These are phyloP conservation scores for Hypericum perforatum DNA, from an alignment of 345 rosid species.

Conservation along the genomic window DNA sequence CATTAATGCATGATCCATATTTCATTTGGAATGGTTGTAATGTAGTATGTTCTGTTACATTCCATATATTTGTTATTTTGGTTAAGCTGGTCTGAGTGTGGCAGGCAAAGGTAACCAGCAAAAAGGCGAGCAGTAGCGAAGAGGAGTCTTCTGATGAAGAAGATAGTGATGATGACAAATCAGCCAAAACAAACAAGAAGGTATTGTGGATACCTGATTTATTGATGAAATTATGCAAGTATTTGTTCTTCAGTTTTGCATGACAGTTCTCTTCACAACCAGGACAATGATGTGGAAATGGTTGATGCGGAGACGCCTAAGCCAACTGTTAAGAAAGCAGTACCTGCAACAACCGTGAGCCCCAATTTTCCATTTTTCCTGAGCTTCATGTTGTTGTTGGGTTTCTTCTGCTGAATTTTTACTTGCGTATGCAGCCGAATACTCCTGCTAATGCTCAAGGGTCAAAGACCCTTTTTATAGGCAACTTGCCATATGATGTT, in stretches of 20 bases:
- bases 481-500: conserved; percentile 50
- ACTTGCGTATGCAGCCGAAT: conserved; percentile 39
- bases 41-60: no score
- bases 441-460: conserved; percentile 42
- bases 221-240: no score
- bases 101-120: no score
- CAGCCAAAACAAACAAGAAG: no score
- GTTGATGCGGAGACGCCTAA: conserved; percentile 34
- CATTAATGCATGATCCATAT: no score
- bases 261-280: not conserved
- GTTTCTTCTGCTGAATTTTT: not conserved
- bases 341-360: conserved; percentile 27
- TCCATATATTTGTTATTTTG: no score
- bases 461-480: conserved; percentile 58
- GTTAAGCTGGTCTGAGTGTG: no score
- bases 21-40: no score
- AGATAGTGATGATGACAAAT: not conserved
- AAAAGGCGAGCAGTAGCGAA: no score
- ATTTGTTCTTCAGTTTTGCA: no score
- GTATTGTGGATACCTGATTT: no score
- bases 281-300: conserved; percentile 51
- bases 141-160: not conserved
- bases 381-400: not conserved
- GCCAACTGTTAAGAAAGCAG: conserved; percentile 11
- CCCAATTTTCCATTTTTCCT: conserved; percentile 12